Evolutionary conservation across 148 eudicot genomes (phyloP), one percentile per base, ranked within the genome.

Genomic region (Chenopodium suecicum): DNA sequence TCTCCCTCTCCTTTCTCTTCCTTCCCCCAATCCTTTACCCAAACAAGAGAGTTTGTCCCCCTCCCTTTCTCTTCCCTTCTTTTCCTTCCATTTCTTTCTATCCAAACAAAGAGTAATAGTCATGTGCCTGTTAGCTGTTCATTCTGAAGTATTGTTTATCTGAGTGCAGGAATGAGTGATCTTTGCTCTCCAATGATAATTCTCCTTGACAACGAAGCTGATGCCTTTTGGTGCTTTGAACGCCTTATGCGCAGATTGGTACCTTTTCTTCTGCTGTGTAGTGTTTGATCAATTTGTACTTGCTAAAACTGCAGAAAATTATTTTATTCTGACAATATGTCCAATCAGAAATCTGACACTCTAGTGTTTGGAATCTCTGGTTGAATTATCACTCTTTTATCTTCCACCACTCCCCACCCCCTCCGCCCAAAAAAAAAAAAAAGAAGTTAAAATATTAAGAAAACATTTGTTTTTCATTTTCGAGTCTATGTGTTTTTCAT

Each of bases 101-200:
- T 27, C 29, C 29, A 27, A 27, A 27, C 29, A 27, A 27, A 27
- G 29, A 27, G 29, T 27, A 32, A 32, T 34, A 73, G 73, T 41
- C 47, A 70, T 62, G 48, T 73, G 47, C 50, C 31, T 70, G 60
- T 65, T 70, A 69, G 48, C 48, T 75, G 65, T 48, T 54, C 65
- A 67, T 81, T 76, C 56, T 85, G 75, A 79, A 73, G 65, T 78
- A 31, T 23, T 68, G 29, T 32, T 64, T 73, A 47, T 25, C 54
- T 41, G 75, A 78, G 37, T 76, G 82, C 90, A 96, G 98, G 99
- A 83, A 96, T 96, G 99, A 94, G 98, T 58, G 99, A 96, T 89
- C 92, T 96, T 80, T 96, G 99, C 89, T 96, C 98, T 80, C 99
- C 99, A 75, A 91, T 96, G 98, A 88, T 93, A 75, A 91, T 95